These are phyloP conservation scores for Acorus calamus DNA, from an alignment of 106 monocot genomes.

Conservation along the genomic window DNA sequence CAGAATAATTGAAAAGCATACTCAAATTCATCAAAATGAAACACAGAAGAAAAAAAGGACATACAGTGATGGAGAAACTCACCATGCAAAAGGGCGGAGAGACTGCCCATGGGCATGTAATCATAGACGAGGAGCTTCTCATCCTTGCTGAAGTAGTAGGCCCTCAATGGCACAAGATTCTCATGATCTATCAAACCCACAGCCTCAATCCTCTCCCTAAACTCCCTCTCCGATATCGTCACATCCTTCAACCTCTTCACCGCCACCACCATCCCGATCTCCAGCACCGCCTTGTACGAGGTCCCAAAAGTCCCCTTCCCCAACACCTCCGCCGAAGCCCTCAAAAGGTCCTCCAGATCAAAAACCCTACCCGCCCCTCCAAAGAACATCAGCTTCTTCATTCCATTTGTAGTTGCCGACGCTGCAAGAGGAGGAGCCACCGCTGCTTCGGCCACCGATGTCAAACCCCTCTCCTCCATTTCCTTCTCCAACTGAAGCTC, in stretches of 20 bases:
- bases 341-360: conserved; percentile 43
- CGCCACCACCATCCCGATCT: conserved; percentile 49
- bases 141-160: conserved; percentile 68
- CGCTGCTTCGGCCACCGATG: neutral
- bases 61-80: neutral
- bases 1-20: too few species aligned
- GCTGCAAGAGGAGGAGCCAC: neutral
- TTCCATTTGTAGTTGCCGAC: neutral
- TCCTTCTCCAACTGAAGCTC: conserved; percentile 1
- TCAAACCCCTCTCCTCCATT: conserved; percentile 2
- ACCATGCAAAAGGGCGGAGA: conserved; percentile 83
- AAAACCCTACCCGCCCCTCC: conserved; percentile 15
- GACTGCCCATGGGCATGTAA: conserved; percentile 73
- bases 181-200: conserved; percentile 49
- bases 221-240: conserved; percentile 45
- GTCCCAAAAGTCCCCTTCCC: conserved; percentile 90
- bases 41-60: neutral
- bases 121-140: conserved; percentile 90
- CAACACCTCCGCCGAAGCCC: conserved; percentile 70
- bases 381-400: conserved; percentile 57
- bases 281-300: conserved; percentile 71
- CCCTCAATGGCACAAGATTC: conserved; percentile 47
- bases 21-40: neutral
- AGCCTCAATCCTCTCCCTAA: conserved; percentile 44
- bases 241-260: conserved; percentile 86